phyloP scores from a whole-genome alignment of 2,329 filamentous ascomycete genomes.

The Colletotrichum siamense region DNA sequence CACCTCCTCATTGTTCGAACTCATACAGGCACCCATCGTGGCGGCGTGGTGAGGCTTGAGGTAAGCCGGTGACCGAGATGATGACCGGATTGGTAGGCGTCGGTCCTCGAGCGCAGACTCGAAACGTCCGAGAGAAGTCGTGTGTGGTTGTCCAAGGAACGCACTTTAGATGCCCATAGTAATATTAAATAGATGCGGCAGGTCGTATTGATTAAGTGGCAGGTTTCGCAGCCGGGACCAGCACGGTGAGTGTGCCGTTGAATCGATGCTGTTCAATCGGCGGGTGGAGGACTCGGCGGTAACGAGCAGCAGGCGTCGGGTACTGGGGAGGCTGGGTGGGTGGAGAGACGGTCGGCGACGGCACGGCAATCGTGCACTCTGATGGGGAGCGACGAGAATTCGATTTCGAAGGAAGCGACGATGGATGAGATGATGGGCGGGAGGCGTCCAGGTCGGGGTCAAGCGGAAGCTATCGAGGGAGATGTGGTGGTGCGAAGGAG shows the following conservation, averaged over 20 bases:
- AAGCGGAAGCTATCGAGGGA: constrained; percentile 19
- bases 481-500: constrained; percentile 19
- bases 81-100: not conserved
- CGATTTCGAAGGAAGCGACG: not conserved
- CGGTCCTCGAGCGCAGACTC: not conserved
- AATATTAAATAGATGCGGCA: not conserved
- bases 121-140: not conserved
- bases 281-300: constrained; percentile 5
- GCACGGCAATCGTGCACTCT: not conserved
- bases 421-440: constrained; percentile 12
- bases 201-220: not conserved
- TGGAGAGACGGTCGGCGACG: not conserved
- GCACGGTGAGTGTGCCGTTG: not conserved
- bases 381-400: not conserved
- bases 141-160: not conserved
- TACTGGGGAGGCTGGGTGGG: not conserved
- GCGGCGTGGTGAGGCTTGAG: not conserved
- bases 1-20: constrained; percentile 82
- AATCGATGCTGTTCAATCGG: not conserved
- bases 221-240: not conserved
- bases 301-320: not conserved
- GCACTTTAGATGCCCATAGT: constrained; percentile 22
- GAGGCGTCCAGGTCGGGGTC: constrained; percentile 1
- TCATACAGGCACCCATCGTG: constrained; percentile 94
- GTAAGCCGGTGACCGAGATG: not conserved